Evolutionary conservation across 805 yeast genomes (phyloP), one percentile per base, ranked within the genome.

Genomic region (Candida sonorensis): DNA sequence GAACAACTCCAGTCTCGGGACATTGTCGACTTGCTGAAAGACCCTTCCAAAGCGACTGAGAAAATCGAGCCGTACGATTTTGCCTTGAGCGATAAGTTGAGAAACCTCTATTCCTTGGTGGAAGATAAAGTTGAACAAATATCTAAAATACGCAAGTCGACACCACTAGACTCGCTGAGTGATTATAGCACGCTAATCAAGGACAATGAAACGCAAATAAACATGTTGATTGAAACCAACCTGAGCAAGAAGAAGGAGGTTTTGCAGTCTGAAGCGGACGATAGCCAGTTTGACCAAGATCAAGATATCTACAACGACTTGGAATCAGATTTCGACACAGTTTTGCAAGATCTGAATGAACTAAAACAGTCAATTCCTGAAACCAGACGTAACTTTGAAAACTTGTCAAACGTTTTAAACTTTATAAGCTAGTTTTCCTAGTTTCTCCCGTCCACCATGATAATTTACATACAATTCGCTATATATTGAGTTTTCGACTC

Each of bases 61-160:
- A 68, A 68, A 36, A 66, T 75, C 7, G 92, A 80, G 50, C 86
- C 88, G 1, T 81, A 80, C 53, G 90, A 84, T 48, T 56, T 69
- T 24, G 76, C 68, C 13, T 54, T 81, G 37, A 79, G 81, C 51
- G 77, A 72, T 36, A 52, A 64, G 34, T 67, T 83, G 18, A 61
- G 90, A 29, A 62, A 66, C 30, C 44, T 72, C 30, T 72, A 81
- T 40, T 66, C 66, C 30, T 64, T 68, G 23, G 77, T 82, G 36
- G 94, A 84, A 41, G 68, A 66, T 29, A 72, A 71, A 38, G 74
- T 85, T 0, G 67, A 75, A 1, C 67, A 63, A 35, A 69, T 79
- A 12, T 69, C 84, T 0, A 61, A 62, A 15, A 53, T 78, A 33
- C 59, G 92, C 30, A 62, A 73, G 30, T 64, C 64, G 13, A 60